These are phyloP conservation scores for Haplosporangium gracile DNA, from an alignment of 192 early-diverging fungal species.

Conservation along the genomic window DNA sequence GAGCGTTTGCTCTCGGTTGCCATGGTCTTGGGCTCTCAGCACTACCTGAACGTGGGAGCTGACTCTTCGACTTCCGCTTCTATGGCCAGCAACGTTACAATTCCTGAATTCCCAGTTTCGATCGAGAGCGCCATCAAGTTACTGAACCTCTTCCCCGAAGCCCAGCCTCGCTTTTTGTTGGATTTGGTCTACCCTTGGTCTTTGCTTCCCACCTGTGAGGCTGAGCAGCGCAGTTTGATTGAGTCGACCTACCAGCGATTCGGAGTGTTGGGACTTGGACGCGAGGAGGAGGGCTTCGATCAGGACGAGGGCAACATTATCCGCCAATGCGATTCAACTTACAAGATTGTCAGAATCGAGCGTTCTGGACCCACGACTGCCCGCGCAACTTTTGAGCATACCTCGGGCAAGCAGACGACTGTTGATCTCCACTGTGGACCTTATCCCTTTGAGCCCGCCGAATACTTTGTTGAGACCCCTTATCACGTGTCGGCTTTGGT, in stretches of 20 bases:
- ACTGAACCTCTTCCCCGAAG: conserved; percentile 57
- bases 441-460: conserved; percentile 57
- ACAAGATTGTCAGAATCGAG: conserved; percentile 55
- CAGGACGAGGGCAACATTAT: conserved; percentile 35
- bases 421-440: conserved; percentile 58
- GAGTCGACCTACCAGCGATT: conserved; percentile 72
- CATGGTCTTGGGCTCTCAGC: conserved; percentile 64
- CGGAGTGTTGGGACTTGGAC: conserved; percentile 61
- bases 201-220: conserved; percentile 67
- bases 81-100: conserved; percentile 55
- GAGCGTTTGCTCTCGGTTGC: conserved; percentile 70
- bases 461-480: conserved; percentile 71
- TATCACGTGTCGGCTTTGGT: conserved; percentile 65
- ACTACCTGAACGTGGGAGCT: conserved; percentile 51
- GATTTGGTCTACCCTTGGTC: conserved; percentile 74
- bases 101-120: conserved; percentile 75
- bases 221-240: conserved; percentile 69
- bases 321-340: conserved; percentile 62
- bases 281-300: conserved; percentile 56
- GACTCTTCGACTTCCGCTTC: conserved; percentile 42
- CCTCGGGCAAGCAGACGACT: conserved; percentile 44
- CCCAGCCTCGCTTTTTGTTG: conserved; percentile 65
- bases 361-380: conserved; percentile 22
- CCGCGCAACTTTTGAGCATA: conserved; percentile 47
- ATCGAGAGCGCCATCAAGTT: conserved; percentile 63